These are phyloP conservation scores for Candida bentonensis DNA, from an alignment of 805 yeast species.

Conservation along the genomic window DNA sequence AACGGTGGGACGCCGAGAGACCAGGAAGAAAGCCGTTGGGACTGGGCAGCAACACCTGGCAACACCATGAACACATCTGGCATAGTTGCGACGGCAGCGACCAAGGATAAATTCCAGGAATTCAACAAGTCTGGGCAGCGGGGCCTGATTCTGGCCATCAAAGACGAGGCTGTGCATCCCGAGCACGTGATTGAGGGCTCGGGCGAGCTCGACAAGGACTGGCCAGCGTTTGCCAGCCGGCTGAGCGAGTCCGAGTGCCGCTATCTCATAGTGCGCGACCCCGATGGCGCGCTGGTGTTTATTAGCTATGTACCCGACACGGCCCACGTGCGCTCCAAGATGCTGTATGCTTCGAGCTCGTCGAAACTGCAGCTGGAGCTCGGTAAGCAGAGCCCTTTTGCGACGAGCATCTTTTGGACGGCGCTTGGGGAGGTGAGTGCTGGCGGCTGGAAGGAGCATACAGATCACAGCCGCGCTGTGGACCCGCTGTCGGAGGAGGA, in stretches of 20 bases:
- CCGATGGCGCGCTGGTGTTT: slow-evolving; percentile 32
- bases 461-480: slow-evolving; percentile 23
- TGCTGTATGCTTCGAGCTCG: slow-evolving; percentile 89
- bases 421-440: slow-evolving; percentile 39
- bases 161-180: slow-evolving; percentile 23
- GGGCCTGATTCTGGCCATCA: slow-evolving; percentile 26
- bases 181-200: slow-evolving; percentile 21
- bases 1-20: no score
- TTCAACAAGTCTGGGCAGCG: slow-evolving; percentile 24
- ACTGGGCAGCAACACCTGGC: neutral
- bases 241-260: slow-evolving; percentile 29
- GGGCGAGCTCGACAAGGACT: slow-evolving; percentile 22
- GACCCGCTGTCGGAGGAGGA: slow-evolving; percentile 51
- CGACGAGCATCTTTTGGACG: slow-evolving; percentile 40
- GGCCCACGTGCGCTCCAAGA: slow-evolving; percentile 69
- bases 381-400: slow-evolving; percentile 43
- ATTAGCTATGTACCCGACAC: slow-evolving; percentile 77
- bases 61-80: neutral
- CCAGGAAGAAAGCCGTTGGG: no score
- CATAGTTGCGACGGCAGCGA: neutral
- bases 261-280: slow-evolving; percentile 33
- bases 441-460: slow-evolving; percentile 32
- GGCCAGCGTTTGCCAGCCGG: slow-evolving; percentile 20
- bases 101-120: slow-evolving; percentile 24
- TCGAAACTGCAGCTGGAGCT: slow-evolving; percentile 60